Conservation (phyloP, 768 basidiomycete genomes). For the Tylopilus felleus region DNA sequence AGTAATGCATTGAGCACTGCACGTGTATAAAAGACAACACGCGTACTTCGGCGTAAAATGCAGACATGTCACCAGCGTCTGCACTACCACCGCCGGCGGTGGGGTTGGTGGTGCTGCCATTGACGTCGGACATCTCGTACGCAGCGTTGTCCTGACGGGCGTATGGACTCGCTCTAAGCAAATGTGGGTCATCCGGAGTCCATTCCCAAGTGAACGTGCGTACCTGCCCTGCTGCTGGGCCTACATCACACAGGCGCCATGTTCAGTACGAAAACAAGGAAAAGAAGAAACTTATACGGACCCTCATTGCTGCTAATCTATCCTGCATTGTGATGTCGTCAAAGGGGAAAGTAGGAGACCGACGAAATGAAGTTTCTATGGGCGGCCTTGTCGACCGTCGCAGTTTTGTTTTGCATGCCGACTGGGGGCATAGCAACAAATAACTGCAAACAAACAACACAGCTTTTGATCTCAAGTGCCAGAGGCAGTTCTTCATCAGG, state of each 20-base stretch:
- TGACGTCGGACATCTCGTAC: conserved; percentile 74
- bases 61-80: conserved; percentile 59
- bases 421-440: conserved; percentile 13
- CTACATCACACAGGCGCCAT: conserved; percentile 31
- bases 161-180: conserved; percentile 55
- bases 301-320: conserved; percentile 85
- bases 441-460: conserved; percentile 14
- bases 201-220: conserved; percentile 27
- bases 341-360: conserved; percentile 35
- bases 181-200: background rate
- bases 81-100: conserved; percentile 32
- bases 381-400: background rate
- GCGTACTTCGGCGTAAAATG: conserved; percentile 73
- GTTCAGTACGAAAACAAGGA: conserved; percentile 4
- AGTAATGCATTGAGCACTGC: background rate
- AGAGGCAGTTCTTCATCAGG: too few relatives aligned
- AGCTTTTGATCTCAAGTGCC: background rate
- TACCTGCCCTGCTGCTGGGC: conserved; percentile 65
- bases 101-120: conserved; percentile 53
- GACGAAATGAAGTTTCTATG: background rate
- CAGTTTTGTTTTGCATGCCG: conserved; percentile 1
- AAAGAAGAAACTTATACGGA: conserved; percentile 30
- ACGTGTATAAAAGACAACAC: background rate
- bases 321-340: conserved; percentile 62
- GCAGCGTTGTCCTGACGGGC: conserved; percentile 55